phyloP scores from a whole-genome alignment of 108 stramenopile genomes.

The Nitzschia inconspicua region DNA sequence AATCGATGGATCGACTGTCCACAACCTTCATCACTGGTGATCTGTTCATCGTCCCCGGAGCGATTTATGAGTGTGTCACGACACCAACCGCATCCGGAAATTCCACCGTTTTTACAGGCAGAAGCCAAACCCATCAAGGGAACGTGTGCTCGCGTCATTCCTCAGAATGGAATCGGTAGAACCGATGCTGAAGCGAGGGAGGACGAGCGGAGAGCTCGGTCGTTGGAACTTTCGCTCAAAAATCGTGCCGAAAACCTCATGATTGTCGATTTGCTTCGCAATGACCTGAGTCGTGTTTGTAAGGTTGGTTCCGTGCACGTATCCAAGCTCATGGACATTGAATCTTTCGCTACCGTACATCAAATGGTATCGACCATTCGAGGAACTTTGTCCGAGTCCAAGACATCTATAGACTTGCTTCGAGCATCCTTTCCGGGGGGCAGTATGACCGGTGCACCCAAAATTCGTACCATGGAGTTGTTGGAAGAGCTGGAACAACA shows the following conservation, averaged over 20 bases:
- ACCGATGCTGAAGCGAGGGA: slow-evolving; percentile 34
- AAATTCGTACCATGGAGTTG: slow-evolving; percentile 90
- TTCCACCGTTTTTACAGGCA: slow-evolving; percentile 37
- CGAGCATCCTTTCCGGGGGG: slow-evolving; percentile 95
- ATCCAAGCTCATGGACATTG: slow-evolving; percentile 90
- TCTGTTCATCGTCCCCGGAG: slow-evolving; percentile 95
- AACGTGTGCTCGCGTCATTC: slow-evolving; percentile 59
- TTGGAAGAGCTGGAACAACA: slow-evolving; percentile 79
- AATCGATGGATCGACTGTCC: neutral
- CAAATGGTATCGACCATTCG: slow-evolving; percentile 93
- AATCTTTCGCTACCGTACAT: slow-evolving; percentile 95
- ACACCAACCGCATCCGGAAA: slow-evolving; percentile 7
- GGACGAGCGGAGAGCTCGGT: slow-evolving; percentile 44
- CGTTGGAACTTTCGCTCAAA: slow-evolving; percentile 63
- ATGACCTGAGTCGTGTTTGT: slow-evolving; percentile 92
- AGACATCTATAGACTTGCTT: slow-evolving; percentile 74
- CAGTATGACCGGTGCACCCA: slow-evolving; percentile 99
- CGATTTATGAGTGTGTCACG: slow-evolving; percentile 80
- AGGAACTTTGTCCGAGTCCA: slow-evolving; percentile 47
- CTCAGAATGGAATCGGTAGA: slow-evolving; percentile 31
- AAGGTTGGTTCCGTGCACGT: slow-evolving; percentile 87
- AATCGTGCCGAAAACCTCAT: slow-evolving; percentile 96
- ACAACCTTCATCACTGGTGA: slow-evolving; percentile 43
- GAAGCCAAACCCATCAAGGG: slow-evolving; percentile 99
- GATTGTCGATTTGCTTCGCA: slow-evolving; percentile 96